Percentiles rank a stretch among this genome's conserved stretches.
phyloP scores from a whole-genome alignment of 2,329 filamentous ascomycete genomes.

The Penicillium polonicum region DNA sequence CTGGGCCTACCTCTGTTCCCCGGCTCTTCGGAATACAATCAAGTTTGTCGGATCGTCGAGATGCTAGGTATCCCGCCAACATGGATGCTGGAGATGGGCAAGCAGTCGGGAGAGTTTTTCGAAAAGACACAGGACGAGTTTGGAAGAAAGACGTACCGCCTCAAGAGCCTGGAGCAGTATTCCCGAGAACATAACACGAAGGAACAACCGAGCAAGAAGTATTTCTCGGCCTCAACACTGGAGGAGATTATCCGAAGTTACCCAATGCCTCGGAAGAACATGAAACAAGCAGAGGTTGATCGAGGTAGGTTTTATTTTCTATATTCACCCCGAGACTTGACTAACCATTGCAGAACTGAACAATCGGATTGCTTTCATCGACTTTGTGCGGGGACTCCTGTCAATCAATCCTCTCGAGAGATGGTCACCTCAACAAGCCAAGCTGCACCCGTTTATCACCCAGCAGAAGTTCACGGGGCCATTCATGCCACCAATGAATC shows the following conservation, averaged over 20 bases:
- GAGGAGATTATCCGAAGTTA: slow-evolving; percentile 98
- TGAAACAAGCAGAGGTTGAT: slow-evolving; percentile 96
- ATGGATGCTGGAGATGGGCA: slow-evolving; percentile 99
- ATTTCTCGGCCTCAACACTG: slow-evolving; percentile 90
- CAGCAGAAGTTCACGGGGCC: slow-evolving; percentile 96
- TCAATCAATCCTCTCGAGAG: slow-evolving; percentile 94
- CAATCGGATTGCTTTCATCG: slow-evolving; percentile 94
- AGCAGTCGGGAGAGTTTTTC: slow-evolving; percentile 96
- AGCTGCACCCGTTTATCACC: slow-evolving; percentile 96
- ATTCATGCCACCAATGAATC: slow-evolving; percentile 94
- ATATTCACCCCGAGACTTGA: not conserved
- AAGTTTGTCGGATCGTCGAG: slow-evolving; percentile 93
- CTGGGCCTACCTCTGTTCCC: slow-evolving; percentile 91
- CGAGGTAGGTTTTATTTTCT: slow-evolving; percentile 63
- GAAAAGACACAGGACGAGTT: slow-evolving; percentile 92
- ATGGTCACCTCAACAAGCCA: slow-evolving; percentile 97
- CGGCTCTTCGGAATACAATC: slow-evolving; percentile 97
- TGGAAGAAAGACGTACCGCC: slow-evolving; percentile 80
- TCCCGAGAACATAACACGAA: slow-evolving; percentile 93
- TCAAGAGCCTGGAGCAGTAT: slow-evolving; percentile 98
- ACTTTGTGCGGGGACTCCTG: slow-evolving; percentile 89
- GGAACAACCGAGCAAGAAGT: slow-evolving; percentile 99
- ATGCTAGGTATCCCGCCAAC: slow-evolving; percentile 96
- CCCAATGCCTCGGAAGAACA: slow-evolving; percentile 97
- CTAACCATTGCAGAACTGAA: slow-evolving; percentile 76